Evolutionary conservation across 1,284 basidiomycete genomes (phyloP).

Genomic region (Cystobasidium pallidum): DNA sequence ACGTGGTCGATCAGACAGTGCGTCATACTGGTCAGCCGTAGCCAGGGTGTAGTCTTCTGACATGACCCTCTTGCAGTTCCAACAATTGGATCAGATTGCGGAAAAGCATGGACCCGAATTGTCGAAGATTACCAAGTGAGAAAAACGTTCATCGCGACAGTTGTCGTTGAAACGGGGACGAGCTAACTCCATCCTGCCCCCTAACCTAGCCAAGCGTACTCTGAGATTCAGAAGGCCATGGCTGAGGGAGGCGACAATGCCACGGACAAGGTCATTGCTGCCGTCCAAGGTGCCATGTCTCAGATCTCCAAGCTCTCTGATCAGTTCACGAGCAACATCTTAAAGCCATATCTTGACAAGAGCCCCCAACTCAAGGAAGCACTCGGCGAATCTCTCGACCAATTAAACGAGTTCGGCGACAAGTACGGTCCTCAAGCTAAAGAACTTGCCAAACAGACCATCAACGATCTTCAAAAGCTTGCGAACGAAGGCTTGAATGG

Average conservation of each 20-base stretch:
- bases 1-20: constrained; percentile 58
- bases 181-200: background rate
- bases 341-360: constrained; percentile 48
- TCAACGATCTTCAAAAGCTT: constrained; percentile 46
- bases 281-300: constrained; percentile 36
- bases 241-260: constrained; percentile 37
- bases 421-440: constrained; percentile 53
- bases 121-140: constrained; percentile 56
- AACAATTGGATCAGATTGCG: constrained; percentile 59
- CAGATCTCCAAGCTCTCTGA: constrained; percentile 49
- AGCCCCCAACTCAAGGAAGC: constrained; percentile 50
- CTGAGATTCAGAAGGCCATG: constrained; percentile 46
- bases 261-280: constrained; percentile 34
- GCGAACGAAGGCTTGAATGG: constrained; percentile 50
- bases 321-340: constrained; percentile 45
- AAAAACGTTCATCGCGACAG: no score
- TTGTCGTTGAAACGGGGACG: background rate
- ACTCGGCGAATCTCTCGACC: constrained; percentile 47
- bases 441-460: constrained; percentile 48
- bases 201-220: constrained; percentile 33
- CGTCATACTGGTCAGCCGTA: constrained; percentile 1
- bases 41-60: background rate
- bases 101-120: constrained; percentile 60
- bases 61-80: constrained; percentile 53
- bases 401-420: constrained; percentile 50